Conservation (phyloP, 768 basidiomycete genomes). For the Rhizopogon rudus region DNA sequence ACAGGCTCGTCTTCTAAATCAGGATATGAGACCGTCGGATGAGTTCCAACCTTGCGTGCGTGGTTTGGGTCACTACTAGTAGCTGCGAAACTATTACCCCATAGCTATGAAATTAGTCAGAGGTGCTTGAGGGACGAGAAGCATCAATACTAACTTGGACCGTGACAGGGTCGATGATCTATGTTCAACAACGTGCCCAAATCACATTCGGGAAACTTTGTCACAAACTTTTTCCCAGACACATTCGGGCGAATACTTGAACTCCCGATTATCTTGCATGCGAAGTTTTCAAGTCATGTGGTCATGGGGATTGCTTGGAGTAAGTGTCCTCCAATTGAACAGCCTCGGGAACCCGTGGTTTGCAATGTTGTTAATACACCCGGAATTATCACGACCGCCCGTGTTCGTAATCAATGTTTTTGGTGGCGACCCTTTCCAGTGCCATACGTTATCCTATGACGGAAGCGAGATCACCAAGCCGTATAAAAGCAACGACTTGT, state of each 20-base stretch:
- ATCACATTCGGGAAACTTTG: background rate
- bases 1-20: background rate
- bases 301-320: background rate
- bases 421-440: constrained; percentile 1
- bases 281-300: background rate
- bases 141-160: too few species aligned
- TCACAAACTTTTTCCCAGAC: background rate
- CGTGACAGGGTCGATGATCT: background rate
- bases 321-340: too few species aligned
- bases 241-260: background rate
- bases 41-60: background rate
- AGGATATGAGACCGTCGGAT: too few species aligned
- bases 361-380: background rate
- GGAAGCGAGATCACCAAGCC: constrained; percentile 1
- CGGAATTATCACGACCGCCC: background rate
- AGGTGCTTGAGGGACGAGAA: too few species aligned
- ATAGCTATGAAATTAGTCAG: too few species aligned
- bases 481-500: constrained; percentile 19
- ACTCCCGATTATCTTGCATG: background rate
- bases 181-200: background rate
- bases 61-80: background rate
- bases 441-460: constrained; percentile 4
- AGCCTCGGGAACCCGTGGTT: background rate
- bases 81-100: background rate
- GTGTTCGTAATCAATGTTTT: constrained; percentile 3